Base-by-base conservation (phyloP, 2,329 filamentous ascomycete species). In the Bertia moriformis region DNA sequence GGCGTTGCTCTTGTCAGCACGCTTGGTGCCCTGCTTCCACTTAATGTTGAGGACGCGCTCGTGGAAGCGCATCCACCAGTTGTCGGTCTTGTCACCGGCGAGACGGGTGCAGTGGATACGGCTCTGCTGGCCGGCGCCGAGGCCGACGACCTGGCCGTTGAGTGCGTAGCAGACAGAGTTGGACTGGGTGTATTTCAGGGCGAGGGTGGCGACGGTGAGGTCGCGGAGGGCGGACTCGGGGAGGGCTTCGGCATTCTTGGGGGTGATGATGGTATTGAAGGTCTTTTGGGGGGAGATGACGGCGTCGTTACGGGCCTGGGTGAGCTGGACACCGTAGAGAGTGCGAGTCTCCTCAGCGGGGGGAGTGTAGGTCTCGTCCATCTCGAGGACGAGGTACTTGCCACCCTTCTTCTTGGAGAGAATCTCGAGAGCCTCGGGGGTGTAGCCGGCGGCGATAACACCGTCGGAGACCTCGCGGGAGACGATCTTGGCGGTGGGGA, bases 51-150 rank as follows among this genome's bases (percentile, higher is more conserved):
- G 71, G 12, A 91, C 84, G 39, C 85, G 81, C 49, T 85, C 80
- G 67, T 95, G 84, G 77, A 96, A 96, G 53, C 91, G 83, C 71
- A 98, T 83, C 91, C 89, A 98, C 89, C 89, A 96, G 71, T 93
- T 95, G 63, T 98, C 91, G 38, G 88, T 86, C 71, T 98, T 98
- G 69, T 96, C 89, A 43, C 91, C 91, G 10, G 91, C 91, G 39
- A 98, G 76, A 48, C 91, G 82, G 32, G 91, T 98, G 75, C 91
- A 98, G 72, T 98, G 91, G 51, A 98, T 98, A 49, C 91, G 83
- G 44, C 85, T 93, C 66, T 98, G 91, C 63, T 98, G 91, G 43
- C 91, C 91, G 40, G 91, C 91, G 47, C 91, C 91, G 41, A 98
- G 78, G 47, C 91, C 91, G 50, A 98, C 73, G 51, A 96, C 73